These are phyloP conservation scores for Ustilago xerochloae DNA, from an alignment of 1,284 basidiomycete genomes.

Conservation along the genomic window DNA sequence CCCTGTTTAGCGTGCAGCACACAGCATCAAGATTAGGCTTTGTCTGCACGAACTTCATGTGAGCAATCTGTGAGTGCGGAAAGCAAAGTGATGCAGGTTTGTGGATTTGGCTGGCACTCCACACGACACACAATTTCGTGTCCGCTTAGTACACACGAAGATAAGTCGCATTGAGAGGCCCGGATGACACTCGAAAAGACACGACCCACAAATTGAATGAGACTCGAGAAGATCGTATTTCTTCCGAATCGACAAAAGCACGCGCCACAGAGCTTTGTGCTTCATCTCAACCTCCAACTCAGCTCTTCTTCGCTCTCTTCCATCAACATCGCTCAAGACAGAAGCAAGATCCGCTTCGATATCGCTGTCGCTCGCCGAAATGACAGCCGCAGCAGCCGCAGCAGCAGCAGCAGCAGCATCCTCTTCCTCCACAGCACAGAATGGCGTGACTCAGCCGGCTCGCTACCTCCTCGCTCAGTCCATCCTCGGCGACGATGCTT, in stretches of 20 bases:
- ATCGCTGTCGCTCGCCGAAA: background rate
- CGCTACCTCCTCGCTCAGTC: constrained; percentile 35
- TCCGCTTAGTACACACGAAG: background rate
- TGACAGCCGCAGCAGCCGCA: constrained; percentile 18
- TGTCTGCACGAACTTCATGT: background rate
- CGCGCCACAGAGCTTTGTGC: background rate
- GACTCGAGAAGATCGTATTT: constrained; percentile 1
- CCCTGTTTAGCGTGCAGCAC: background rate
- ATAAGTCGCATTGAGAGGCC: constrained; percentile 2
- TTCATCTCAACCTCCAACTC: background rate
- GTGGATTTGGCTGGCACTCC: background rate
- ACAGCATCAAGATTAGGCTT: background rate
- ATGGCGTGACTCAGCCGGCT: constrained; percentile 16
- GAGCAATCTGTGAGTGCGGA: no score
- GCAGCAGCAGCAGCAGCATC: constrained; percentile 6
- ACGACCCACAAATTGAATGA: constrained; percentile 15
- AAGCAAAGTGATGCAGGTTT: background rate
- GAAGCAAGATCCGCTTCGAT: background rate
- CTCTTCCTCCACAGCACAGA: constrained; percentile 18
- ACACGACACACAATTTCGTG: constrained; percentile 4
- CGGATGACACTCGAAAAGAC: no score
- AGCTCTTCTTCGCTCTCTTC: background rate
- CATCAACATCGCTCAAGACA: background rate
- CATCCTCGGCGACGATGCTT: constrained; percentile 33
- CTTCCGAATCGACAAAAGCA: background rate